Evolutionary conservation across 305 asterid genomes (phyloP), one percentile per base, ranked within the genome.

Genomic region (Rubia tinctorum): DNA sequence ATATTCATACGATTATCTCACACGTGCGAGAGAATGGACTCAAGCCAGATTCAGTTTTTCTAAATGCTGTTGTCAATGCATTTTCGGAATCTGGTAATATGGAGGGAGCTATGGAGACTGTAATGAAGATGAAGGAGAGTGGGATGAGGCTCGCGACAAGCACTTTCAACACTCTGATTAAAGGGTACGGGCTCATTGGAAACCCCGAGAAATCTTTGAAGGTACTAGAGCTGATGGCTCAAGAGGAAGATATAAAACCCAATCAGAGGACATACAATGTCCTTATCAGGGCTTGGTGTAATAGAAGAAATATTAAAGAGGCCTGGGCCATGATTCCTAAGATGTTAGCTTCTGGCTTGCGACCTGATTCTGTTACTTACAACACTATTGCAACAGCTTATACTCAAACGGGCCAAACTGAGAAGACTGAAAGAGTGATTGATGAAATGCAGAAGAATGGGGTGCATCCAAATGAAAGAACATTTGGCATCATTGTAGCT

Each of bases 61-160:
- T 84, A 66, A 88, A 88, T 30, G 92, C 94, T 23, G 89, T 82
- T 17, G 85, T 91, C 56, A 85, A 91, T 81, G 92, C 97, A 2
- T 88, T 85, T 78, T 79, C 97, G 17, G 92, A 89, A 84, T 85
- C 91, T 15, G 92, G 96, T 69, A 83, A 91, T 78, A 87, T 89
- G 91, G 87, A 86, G 69, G 91, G 87, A 76, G 94, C 97, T 75
- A 78, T 86, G 85, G 83, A 84, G 76, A 71, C 82, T 67, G 76
- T 91, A 66, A 77, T 75, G 15, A 78, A 78, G 81, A 89, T 91
- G 96, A 87, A 88, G 84, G 82, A 81, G 68, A 69, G 80, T 3
- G 90, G 95, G 61, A 82, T 85, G 72, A 85, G 85, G 71, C 94
- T 90, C 53, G 78, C 92, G 6, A 84, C 84, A 4, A 88, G 88